These are phyloP conservation scores for Oryza brachyantha DNA, from an alignment of 176 grass and related monocot genomes.

Conservation along the genomic window DNA sequence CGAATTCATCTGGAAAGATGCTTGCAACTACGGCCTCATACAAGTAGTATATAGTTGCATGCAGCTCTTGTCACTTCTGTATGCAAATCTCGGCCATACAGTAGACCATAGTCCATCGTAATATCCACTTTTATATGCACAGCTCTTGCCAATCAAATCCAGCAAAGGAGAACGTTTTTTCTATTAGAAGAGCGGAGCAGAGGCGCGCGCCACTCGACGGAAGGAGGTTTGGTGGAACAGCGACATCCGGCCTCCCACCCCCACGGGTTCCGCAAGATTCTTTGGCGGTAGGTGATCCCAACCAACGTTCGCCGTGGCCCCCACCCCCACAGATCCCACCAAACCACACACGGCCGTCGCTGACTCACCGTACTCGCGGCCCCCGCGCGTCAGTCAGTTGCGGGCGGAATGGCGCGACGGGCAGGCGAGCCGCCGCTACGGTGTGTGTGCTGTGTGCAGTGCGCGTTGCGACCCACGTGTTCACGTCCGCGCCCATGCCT, in stretches of 20 bases:
- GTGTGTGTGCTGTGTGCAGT: neutral
- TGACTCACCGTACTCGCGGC: neutral
- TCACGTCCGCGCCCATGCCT: neutral
- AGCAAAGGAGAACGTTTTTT: neutral
- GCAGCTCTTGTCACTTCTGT: no score
- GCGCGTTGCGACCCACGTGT: slow-evolving; percentile 24
- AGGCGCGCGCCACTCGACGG: neutral
- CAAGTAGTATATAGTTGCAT: neutral
- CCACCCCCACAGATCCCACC: neutral
- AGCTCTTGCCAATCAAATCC: neutral
- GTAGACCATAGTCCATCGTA: neutral
- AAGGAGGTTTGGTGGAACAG: slow-evolving; percentile 46
- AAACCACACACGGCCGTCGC: neutral
- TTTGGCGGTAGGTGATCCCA: slow-evolving; percentile 45
- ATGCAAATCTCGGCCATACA: neutral
- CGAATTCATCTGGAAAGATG: no score
- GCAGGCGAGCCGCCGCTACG: no score
- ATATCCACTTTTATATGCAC: neutral
- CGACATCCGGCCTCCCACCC: slow-evolving; percentile 13
- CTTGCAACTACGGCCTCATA: neutral
- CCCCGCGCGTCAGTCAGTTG: neutral
- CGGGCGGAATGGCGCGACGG: neutral
- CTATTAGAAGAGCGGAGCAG: neutral
- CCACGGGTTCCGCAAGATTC: slow-evolving; percentile 39
- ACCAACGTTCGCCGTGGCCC: neutral